Evolutionary conservation across 495 filamentous ascomycete genomes (phyloP).

Genomic region (Daldinia childiae): DNA sequence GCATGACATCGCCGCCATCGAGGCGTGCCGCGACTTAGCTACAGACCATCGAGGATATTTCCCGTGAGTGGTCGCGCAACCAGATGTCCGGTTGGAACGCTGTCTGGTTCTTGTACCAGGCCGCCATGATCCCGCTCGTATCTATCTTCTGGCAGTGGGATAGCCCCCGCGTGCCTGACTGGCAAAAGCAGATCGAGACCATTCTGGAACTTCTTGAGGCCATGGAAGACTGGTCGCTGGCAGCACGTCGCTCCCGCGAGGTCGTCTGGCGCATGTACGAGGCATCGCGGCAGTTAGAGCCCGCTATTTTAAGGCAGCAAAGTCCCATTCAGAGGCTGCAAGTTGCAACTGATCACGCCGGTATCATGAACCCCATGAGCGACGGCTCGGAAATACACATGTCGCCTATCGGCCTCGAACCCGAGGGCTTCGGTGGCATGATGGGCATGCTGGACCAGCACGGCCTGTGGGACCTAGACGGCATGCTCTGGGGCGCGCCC

Average conservation of each 20-base stretch:
- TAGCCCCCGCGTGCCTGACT: conserved; percentile 61
- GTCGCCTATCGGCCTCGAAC: conserved; percentile 61
- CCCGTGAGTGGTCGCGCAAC: conserved; percentile 71
- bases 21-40: conserved; percentile 73
- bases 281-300: conserved; percentile 58
- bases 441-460: conserved; percentile 64
- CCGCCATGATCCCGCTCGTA: conserved; percentile 78
- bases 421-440: conserved; percentile 61
- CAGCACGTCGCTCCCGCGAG: conserved; percentile 73
- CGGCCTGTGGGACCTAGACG: conserved; percentile 66
- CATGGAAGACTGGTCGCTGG: conserved; percentile 75
- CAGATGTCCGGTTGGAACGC: conserved; percentile 85
- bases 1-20: conserved; percentile 72
- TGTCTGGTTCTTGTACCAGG: conserved; percentile 85
- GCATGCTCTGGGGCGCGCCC: conserved; percentile 59
- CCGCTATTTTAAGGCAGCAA: conserved; percentile 46
- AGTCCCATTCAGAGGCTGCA: conserved; percentile 42
- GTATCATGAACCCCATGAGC: conserved; percentile 47
- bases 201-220: conserved; percentile 73
- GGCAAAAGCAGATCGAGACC: conserved; percentile 73
- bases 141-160: conserved; percentile 73
- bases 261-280: conserved; percentile 76
- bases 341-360: conserved; percentile 49
- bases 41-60: conserved; percentile 76
- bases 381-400: conserved; percentile 54